Conservation (phyloP, 2,329 filamentous ascomycete species). For the Tolypocladium pustulatum region DNA sequence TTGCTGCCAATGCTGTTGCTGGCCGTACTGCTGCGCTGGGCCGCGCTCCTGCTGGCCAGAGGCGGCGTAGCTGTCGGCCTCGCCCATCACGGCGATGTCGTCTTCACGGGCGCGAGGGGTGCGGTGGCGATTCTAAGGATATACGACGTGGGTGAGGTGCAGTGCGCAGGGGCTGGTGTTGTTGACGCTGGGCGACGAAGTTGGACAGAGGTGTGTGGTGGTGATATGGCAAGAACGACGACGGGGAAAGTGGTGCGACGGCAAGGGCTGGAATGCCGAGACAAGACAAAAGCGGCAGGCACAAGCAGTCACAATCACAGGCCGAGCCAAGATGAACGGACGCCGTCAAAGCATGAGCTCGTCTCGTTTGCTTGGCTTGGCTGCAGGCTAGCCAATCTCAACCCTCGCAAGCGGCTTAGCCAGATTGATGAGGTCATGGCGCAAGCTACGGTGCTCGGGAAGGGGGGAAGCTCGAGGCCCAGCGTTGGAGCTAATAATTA, state of each 20-base stretch:
- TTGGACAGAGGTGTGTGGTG: not conserved
- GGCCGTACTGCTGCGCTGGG: slow-evolving; percentile 10
- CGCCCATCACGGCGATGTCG: slow-evolving; percentile 18
- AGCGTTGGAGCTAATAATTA: not conserved
- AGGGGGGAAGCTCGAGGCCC: not conserved
- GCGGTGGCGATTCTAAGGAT: not conserved
- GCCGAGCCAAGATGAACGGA: not conserved
- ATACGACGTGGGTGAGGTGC: not conserved
- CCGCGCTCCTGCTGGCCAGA: slow-evolving; percentile 9
- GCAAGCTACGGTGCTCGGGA: not conserved
- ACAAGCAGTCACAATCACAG: not conserved
- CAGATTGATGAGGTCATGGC: slow-evolving; percentile 2
- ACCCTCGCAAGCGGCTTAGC: not conserved
- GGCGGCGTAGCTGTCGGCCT: slow-evolving; percentile 22
- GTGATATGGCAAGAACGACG: not conserved
- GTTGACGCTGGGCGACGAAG: not conserved
- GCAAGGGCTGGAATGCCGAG: slow-evolving; percentile 1
- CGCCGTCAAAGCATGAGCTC: not conserved
- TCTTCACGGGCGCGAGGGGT: not conserved
- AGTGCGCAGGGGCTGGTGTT: not conserved
- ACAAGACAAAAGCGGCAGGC: not conserved
- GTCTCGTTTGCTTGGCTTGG: not conserved
- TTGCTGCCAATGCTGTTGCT: slow-evolving; percentile 6
- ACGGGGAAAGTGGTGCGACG: not conserved
- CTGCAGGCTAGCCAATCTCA: not conserved